Base-by-base conservation (phyloP, 768 basidiomycete species). In the Lactarius hengduanensis region DNA sequence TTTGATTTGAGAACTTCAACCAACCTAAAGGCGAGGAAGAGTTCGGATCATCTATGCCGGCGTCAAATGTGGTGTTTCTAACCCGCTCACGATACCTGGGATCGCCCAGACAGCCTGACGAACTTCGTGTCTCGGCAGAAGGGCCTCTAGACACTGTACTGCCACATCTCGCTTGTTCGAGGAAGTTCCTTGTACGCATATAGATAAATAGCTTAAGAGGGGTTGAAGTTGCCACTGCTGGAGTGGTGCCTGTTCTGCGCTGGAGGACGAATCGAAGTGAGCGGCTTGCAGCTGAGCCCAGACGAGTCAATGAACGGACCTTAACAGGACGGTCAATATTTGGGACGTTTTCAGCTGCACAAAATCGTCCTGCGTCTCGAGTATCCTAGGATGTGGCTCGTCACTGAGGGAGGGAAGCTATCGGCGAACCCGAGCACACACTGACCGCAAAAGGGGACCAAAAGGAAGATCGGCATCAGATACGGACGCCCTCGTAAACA, bases 281-380 rank as follows among this genome's bases (percentile, higher is more conserved):
- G 43, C 20, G 38, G 16, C 28, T 22, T 41, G 22, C 16, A 30
- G 16, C 30, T 56, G 13, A 57, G 59, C 13, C 22, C 60, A 64
- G 47, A 62, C 67, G 18, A 28, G 45, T 43, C 87, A 84, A 63
- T 20, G 22, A n/a, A 74, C 79, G 34, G 54, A 89, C 89, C 90
- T 87, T 43, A 96, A 83, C 28, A 98, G 83, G 40, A 96, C 83
- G 1, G 95, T 94, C 55, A 97, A 79, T 69, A 98, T 90, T 73
- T 96, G 91, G 0, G 90, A 83, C 13, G 90, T 82, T 74, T 96
- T 97, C 64, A 98, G 82, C 73, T 96, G 93, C n/a, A 93, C 88
- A 70, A 97, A 98, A 74, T 98, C 96, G 75, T 98, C 97, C 71
- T 88, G 89, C 15, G 89, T 85, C 45, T 92, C 89, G 57, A 97